Evolutionary conservation across 345 rosid species (phyloP).

Genomic region (Erucastrum elatum): DNA sequence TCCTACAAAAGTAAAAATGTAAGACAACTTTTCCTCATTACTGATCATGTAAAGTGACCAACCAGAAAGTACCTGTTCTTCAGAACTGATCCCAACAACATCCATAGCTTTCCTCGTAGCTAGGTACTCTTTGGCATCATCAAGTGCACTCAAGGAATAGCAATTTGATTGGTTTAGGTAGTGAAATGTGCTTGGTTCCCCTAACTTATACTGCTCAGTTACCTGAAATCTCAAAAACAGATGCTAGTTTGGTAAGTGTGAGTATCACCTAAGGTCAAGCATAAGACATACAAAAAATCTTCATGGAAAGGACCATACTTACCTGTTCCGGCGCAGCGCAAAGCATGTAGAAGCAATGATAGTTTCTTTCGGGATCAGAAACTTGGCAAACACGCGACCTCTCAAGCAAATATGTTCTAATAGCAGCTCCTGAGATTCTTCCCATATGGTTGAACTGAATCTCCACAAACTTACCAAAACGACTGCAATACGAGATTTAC

Average conservation of each 20-base stretch:
- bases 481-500: constrained; percentile 55
- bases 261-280: constrained; percentile 18
- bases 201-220: constrained; percentile 69
- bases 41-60: constrained; percentile 8
- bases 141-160: constrained; percentile 65
- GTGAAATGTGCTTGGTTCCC: constrained; percentile 77
- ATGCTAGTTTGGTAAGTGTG: constrained; percentile 13
- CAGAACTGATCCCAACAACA: constrained; percentile 75
- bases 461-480: constrained; percentile 98
- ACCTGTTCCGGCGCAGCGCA: constrained; percentile 93
- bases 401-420: constrained; percentile 93
- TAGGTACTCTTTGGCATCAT: constrained; percentile 76
- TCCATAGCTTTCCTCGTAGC: constrained; percentile 92
- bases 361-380: constrained; percentile 98
- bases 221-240: constrained; percentile 51
- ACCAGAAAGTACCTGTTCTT: constrained; percentile 69
- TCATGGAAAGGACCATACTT: constrained; percentile 33
- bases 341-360: constrained; percentile 98
- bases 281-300: neutral
- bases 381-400: constrained; percentile 99
- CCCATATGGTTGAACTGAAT: constrained; percentile 82
- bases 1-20: constrained; percentile 29
- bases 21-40: constrained; percentile 32
- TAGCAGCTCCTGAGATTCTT: constrained; percentile 95
- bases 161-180: constrained; percentile 90